Evolutionary conservation across 441 rosid genomes (phyloP).

Genomic region (Biscutella auriculata): DNA sequence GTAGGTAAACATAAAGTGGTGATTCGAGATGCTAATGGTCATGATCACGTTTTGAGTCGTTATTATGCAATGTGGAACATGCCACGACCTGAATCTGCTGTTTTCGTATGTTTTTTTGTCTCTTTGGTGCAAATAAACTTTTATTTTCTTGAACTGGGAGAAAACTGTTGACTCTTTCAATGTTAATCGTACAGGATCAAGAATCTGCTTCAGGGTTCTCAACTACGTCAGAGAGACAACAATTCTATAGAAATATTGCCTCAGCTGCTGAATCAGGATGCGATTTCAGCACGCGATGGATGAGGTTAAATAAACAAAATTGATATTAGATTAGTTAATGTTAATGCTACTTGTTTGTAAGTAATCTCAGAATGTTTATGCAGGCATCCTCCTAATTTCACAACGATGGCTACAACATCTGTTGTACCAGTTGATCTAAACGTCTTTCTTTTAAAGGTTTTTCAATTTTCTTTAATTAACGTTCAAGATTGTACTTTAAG

Average conservation of each 20-base stretch:
- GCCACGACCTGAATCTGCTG: slow-evolving; percentile 77
- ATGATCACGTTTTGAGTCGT: slow-evolving; percentile 45
- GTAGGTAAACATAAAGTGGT: slow-evolving; percentile 58
- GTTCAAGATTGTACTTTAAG: no score
- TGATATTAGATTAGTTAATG: not conserved
- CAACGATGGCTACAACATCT: slow-evolving; percentile 58
- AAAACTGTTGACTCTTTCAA: not conserved
- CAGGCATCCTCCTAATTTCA: slow-evolving; percentile 51
- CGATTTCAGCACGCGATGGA: slow-evolving; percentile 90
- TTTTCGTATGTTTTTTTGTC: slow-evolving; percentile 33
- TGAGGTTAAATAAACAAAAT: slow-evolving; percentile 37
- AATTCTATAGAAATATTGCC: slow-evolving; percentile 56
- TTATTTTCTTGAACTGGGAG: not conserved
- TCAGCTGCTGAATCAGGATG: slow-evolving; percentile 84
- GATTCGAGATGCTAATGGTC: slow-evolving; percentile 34
- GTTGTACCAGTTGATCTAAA: slow-evolving; percentile 34
- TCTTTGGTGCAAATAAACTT: not conserved
- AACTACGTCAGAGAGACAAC: slow-evolving; percentile 35
- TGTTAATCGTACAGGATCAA: no score
- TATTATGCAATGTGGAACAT: slow-evolving; percentile 88
- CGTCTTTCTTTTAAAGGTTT: slow-evolving; percentile 25
- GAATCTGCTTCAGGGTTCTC: slow-evolving; percentile 43
- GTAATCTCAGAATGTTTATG: not conserved
- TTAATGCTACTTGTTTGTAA: not conserved
- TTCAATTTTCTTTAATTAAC: no score